These are phyloP conservation scores for Ilyonectria robusta DNA, from an alignment of 2,329 filamentous ascomycete genomes.

Conservation along the genomic window DNA sequence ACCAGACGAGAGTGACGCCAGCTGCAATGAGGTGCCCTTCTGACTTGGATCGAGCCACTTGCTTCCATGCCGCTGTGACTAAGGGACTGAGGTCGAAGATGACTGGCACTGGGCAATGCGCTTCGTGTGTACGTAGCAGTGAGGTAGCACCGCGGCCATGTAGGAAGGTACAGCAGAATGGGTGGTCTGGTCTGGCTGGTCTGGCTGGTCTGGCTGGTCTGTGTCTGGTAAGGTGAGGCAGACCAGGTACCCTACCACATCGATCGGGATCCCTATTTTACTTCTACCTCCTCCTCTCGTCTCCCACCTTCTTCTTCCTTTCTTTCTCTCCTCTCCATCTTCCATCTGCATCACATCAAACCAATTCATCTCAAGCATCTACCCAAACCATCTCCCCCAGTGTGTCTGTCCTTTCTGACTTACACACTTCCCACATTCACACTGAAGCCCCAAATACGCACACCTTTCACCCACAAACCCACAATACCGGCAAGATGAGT, in stretches of 20 bases:
- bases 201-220: no score
- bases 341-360: slow-evolving; percentile 40
- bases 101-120: background rate
- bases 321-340: slow-evolving; percentile 41
- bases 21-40: slow-evolving; percentile 35
- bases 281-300: slow-evolving; percentile 44
- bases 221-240: slow-evolving; percentile 5
- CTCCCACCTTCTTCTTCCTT: slow-evolving; percentile 40
- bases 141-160: background rate
- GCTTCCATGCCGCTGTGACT: slow-evolving; percentile 11
- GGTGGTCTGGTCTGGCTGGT: background rate
- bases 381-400: slow-evolving; percentile 24
- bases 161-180: background rate
- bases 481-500: slow-evolving; percentile 65
- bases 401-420: slow-evolving; percentile 34
- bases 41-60: slow-evolving; percentile 41
- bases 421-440: slow-evolving; percentile 29
- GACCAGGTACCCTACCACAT: slow-evolving; percentile 20
- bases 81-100: slow-evolving; percentile 15
- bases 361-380: slow-evolving; percentile 39
- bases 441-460: slow-evolving; percentile 33
- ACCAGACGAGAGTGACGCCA: slow-evolving; percentile 38
- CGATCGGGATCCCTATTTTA: slow-evolving; percentile 36
- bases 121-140: background rate
- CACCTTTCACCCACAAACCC: slow-evolving; percentile 44